Percentiles rank a stretch among this genome's conserved stretches.
phyloP scores from a whole-genome alignment of 2,329 filamentous ascomycete species.

The Cladosporium sp. region DNA sequence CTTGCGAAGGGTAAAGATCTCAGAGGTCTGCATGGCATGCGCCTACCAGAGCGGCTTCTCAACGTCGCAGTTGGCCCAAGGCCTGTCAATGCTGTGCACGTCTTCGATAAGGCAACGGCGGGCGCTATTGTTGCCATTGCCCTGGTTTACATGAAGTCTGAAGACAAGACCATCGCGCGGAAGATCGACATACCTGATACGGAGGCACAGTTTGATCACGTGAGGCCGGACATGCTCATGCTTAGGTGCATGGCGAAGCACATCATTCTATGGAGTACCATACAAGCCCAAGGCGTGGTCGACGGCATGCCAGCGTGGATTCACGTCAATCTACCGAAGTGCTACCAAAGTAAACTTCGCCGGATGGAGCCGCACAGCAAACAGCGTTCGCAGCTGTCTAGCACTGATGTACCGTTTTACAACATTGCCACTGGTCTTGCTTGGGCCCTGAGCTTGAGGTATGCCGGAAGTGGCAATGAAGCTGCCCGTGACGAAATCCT shows the following conservation, averaged over 20 bases:
- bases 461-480: constrained; percentile 48
- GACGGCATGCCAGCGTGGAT: constrained; percentile 59
- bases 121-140: constrained; percentile 87
- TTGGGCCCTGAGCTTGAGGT: constrained; percentile 52
- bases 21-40: constrained; percentile 87
- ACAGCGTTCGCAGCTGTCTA: constrained; percentile 49
- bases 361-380: constrained; percentile 41
- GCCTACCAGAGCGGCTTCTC: constrained; percentile 79
- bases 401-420: constrained; percentile 83
- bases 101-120: constrained; percentile 85
- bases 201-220: constrained; percentile 85
- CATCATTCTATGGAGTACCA: constrained; percentile 85
- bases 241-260: constrained; percentile 84
- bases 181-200: constrained; percentile 94
- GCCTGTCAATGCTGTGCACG: constrained; percentile 84
- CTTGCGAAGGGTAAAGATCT: constrained; percentile 84
- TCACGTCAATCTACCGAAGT: constrained; percentile 60
- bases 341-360: constrained; percentile 54
- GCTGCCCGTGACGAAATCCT: constrained; percentile 75
- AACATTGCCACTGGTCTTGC: constrained; percentile 87
- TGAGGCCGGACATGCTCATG: constrained; percentile 86
- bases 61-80: constrained; percentile 81
- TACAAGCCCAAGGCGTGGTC: constrained; percentile 48
- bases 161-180: constrained; percentile 75
- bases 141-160: constrained; percentile 95